Evolutionary conservation across 2,329 filamentous ascomycete genomes (phyloP).

Genomic region (Neonectria faginata): DNA sequence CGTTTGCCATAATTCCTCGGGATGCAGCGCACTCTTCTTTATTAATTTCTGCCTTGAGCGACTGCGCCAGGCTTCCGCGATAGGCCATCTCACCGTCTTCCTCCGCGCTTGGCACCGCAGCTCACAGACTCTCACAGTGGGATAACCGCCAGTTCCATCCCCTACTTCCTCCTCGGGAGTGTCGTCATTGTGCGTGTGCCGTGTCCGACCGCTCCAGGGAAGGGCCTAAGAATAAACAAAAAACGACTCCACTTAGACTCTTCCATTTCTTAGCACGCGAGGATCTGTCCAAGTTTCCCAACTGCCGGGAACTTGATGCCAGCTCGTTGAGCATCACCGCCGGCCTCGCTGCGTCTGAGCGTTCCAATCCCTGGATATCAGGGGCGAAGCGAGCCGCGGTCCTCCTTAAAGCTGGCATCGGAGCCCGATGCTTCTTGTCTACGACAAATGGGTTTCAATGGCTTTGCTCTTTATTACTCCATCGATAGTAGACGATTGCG

Average conservation of each 20-base stretch:
- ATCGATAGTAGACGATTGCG: not conserved
- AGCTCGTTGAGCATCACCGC: slow-evolving; percentile 1
- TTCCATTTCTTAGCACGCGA: slow-evolving; percentile 13
- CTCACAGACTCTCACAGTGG: not conserved
- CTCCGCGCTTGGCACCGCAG: not conserved
- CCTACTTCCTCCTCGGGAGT: slow-evolving; percentile 28
- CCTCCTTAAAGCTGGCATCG: not conserved
- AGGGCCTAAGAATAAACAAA: slow-evolving; percentile 29
- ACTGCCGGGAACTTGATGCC: slow-evolving; percentile 5
- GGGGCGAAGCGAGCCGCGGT: not conserved
- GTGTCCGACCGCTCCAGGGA: slow-evolving; percentile 27
- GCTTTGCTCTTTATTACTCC: not conserved
- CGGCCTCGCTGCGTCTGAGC: not conserved
- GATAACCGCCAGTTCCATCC: not conserved
- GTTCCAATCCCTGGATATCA: not conserved
- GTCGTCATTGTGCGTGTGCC: slow-evolving; percentile 45
- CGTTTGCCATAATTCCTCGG: not conserved
- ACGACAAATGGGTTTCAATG: not conserved
- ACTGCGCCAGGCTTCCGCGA: not conserved
- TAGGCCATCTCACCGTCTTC: slow-evolving; percentile 25
- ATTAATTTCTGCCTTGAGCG: not conserved
- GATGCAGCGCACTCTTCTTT: not conserved
- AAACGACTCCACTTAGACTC: slow-evolving; percentile 28
- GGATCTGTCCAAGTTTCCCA: slow-evolving; percentile 6
- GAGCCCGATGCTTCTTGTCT: not conserved